These are phyloP conservation scores for Aquilaria agallochum DNA, from an alignment of 441 rosid genomes.

Conservation along the genomic window DNA sequence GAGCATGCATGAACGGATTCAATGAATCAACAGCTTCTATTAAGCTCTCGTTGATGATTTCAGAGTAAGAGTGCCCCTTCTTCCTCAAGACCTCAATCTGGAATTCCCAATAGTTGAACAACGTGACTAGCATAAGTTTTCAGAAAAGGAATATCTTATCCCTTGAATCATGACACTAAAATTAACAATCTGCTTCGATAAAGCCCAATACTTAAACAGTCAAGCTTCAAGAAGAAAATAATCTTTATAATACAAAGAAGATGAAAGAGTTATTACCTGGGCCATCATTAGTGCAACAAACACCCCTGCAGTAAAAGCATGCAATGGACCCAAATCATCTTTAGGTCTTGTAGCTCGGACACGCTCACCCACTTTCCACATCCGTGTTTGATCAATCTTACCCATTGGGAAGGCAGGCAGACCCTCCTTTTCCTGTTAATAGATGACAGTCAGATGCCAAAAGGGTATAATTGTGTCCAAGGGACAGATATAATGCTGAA, in stretches of 20 bases:
- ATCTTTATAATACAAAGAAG: too few relatives aligned
- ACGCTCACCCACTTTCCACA: slow-evolving; percentile 77
- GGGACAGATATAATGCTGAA: too few relatives aligned
- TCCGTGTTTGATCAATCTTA: slow-evolving; percentile 66
- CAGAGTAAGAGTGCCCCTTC: slow-evolving; percentile 72
- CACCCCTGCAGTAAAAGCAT: slow-evolving; percentile 67
- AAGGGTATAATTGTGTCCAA: too few relatives aligned
- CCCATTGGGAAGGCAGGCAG: slow-evolving; percentile 81
- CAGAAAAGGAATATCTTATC: too few relatives aligned
- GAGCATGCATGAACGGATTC: slow-evolving; percentile 74
- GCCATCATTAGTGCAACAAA: slow-evolving; percentile 77
- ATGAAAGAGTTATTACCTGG: slow-evolving; percentile 32
- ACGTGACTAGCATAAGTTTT: neutral
- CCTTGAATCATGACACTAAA: neutral
- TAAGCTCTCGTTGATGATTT: slow-evolving; percentile 64
- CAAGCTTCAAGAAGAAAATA: neutral
- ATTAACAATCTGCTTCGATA: neutral
- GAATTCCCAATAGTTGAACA: slow-evolving; percentile 1
- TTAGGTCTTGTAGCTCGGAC: slow-evolving; percentile 45
- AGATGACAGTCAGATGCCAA: neutral
- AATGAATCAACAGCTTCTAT: slow-evolving; percentile 62
- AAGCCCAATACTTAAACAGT: neutral
- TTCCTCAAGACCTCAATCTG: slow-evolving; percentile 71
- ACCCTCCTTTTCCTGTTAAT: slow-evolving; percentile 57
- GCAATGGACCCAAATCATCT: slow-evolving; percentile 58